Evolutionary conservation across 768 basidiomycete genomes (phyloP).

Genomic region (Tricholoma sp.): DNA sequence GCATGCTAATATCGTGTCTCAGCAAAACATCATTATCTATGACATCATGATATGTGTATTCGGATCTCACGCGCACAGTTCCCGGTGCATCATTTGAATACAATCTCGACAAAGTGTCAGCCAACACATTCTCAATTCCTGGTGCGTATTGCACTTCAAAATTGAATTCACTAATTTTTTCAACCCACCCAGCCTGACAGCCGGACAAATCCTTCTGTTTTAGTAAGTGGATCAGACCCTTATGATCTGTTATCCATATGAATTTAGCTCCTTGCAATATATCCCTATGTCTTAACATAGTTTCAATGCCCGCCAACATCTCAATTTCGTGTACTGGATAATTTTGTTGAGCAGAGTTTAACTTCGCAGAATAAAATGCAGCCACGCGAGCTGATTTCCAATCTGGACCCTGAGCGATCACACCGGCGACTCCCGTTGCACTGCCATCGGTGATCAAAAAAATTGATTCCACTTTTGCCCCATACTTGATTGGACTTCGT

Average conservation of each 20-base stretch:
- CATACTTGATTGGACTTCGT: slow-evolving; percentile 17
- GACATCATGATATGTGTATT: slow-evolving; percentile 12
- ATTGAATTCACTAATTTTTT: slow-evolving; percentile 33
- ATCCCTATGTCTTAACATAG: slow-evolving; percentile 23
- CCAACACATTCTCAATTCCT: slow-evolving; percentile 31
- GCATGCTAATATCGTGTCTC: not conserved
- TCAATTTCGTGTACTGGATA: slow-evolving; percentile 39
- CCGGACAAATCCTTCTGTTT: slow-evolving; percentile 30
- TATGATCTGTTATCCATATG: slow-evolving; percentile 28
- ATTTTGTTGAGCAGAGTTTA: slow-evolving; percentile 28
- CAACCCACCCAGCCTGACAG: slow-evolving; percentile 32
- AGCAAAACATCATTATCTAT: not conserved
- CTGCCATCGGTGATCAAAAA: slow-evolving; percentile 28
- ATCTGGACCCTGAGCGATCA: slow-evolving; percentile 22
- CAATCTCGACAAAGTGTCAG: too few species aligned
- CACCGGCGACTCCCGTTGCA: slow-evolving; percentile 21
- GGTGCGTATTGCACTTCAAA: slow-evolving; percentile 27
- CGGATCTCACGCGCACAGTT: slow-evolving; percentile 5
- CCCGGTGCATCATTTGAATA: slow-evolving; percentile 9
- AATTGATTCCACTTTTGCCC: slow-evolving; percentile 12
- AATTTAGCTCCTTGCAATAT: slow-evolving; percentile 26
- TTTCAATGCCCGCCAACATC: slow-evolving; percentile 31
- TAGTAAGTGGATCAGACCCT: slow-evolving; percentile 25
- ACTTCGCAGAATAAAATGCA: slow-evolving; percentile 28
- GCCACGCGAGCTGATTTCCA: slow-evolving; percentile 27